These are phyloP conservation scores for Cryptococcus wingfieldii DNA, from an alignment of 1,284 basidiomycete species.

Conservation along the genomic window DNA sequence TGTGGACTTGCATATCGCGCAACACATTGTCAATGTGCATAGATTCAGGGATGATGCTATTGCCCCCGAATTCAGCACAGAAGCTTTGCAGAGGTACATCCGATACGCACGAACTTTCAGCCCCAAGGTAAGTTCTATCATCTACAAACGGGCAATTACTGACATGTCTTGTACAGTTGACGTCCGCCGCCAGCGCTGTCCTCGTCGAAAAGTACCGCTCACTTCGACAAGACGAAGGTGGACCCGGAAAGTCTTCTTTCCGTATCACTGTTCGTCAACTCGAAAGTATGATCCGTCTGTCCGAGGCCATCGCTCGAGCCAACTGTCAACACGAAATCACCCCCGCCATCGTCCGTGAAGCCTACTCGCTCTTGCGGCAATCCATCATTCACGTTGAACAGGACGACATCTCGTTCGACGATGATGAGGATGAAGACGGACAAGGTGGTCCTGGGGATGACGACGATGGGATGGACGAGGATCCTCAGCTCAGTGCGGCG, in stretches of 20 bases:
- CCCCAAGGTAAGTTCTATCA: slow-evolving; percentile 68
- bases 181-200: slow-evolving; percentile 84
- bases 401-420: slow-evolving; percentile 96
- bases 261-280: slow-evolving; percentile 94
- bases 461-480: slow-evolving; percentile 36
- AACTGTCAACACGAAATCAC: slow-evolving; percentile 93
- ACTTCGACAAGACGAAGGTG: slow-evolving; percentile 86
- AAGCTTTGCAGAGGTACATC: slow-evolving; percentile 93
- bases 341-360: slow-evolving; percentile 90
- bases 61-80: slow-evolving; percentile 93
- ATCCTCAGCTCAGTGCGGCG: slow-evolving; percentile 56
- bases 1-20: slow-evolving; percentile 88
- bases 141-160: background rate
- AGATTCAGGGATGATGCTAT: slow-evolving; percentile 92
- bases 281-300: slow-evolving; percentile 94
- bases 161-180: slow-evolving; percentile 59
- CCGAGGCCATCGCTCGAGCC: slow-evolving; percentile 93
- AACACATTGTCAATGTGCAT: slow-evolving; percentile 97
- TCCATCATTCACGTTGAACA: slow-evolving; percentile 99
- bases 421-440: slow-evolving; percentile 68
- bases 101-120: slow-evolving; percentile 94
- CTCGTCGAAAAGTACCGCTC: slow-evolving; percentile 94
- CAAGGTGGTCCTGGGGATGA: slow-evolving; percentile 21
- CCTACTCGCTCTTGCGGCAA: slow-evolving; percentile 86
- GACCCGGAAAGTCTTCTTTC: slow-evolving; percentile 84